Percentiles rank a stretch among this genome's conserved stretches.
Evolutionary conservation across 768 basidiomycete species (phyloP).

Genomic region (Rhizopogon roseolus): DNA sequence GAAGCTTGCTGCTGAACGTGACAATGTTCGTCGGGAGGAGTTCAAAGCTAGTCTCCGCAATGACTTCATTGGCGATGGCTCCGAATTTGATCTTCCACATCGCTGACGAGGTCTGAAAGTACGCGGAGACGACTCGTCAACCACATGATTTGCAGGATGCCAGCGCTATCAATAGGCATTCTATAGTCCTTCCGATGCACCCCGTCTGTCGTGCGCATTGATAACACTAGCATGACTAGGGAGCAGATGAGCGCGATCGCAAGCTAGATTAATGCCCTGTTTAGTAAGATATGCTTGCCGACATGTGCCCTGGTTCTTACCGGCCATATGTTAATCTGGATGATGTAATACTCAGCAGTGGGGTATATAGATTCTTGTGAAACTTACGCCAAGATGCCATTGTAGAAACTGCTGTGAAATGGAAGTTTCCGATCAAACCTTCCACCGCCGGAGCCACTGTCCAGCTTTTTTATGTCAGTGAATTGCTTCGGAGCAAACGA

Average conservation of each 20-base stretch:
- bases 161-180: conserved; percentile 2
- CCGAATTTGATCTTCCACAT: not conserved
- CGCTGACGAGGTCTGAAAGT: not conserved
- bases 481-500: not conserved
- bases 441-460: conserved; percentile 1
- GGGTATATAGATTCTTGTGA: not conserved
- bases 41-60: too few species aligned
- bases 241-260: conserved; percentile 3
- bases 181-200: not conserved
- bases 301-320: not conserved
- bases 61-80: too few species aligned
- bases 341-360: not conserved
- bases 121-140: conserved; percentile 3
- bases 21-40: too few species aligned
- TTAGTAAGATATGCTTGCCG: not conserved
- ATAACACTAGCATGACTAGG: not conserved
- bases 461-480: conserved; percentile 4
- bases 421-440: conserved; percentile 7
- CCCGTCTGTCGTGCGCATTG: not conserved
- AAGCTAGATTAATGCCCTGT: not conserved
- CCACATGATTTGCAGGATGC: conserved; percentile 13
- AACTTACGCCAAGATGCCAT: conserved; percentile 12
- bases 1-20: too few species aligned
- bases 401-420: conserved; percentile 5
- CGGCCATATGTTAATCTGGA: conserved; percentile 12